Percentiles rank a stretch among this genome's conserved stretches.
phyloP scores from a whole-genome alignment of 192 early-diverging fungal species.

The Gamsiella multidivaricata region DNA sequence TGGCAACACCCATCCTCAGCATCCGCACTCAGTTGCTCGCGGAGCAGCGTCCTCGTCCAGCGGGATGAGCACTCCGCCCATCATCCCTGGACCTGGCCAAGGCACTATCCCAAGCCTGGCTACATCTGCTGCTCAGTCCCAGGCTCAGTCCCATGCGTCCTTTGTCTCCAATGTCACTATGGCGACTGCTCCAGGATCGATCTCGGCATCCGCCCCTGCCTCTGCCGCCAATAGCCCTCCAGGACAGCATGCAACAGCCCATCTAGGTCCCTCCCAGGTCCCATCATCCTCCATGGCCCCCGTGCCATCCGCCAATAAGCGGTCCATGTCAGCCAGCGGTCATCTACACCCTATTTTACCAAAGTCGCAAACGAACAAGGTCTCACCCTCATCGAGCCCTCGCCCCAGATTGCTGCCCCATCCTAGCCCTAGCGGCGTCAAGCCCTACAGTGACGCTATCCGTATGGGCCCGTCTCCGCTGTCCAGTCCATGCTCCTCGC shows the following conservation, averaged over 20 bases:
- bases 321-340: conserved; percentile 25
- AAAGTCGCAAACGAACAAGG: conserved; percentile 23
- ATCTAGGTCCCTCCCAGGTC: conserved; percentile 1
- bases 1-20: background rate
- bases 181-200: conserved; percentile 5
- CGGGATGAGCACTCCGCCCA: conserved; percentile 36
- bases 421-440: conserved; percentile 27
- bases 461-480: conserved; percentile 39
- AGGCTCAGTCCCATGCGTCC: background rate
- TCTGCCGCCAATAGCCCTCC: conserved; percentile 48
- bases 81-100: conserved; percentile 48
- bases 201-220: conserved; percentile 22
- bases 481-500: conserved; percentile 46
- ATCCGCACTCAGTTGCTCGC: background rate
- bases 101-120: conserved; percentile 40
- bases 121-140: background rate
- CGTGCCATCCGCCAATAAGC: conserved; percentile 8
- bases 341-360: conserved; percentile 46
- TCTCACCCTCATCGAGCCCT: conserved; percentile 40
- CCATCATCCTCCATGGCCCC: background rate
- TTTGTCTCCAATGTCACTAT: conserved; percentile 4
- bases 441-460: conserved; percentile 27
- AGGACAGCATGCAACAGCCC: conserved; percentile 8
- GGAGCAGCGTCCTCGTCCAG: background rate
- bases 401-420: conserved; percentile 32